Base-by-base conservation (phyloP, 2,329 filamentous ascomycete species). In the Penicillium oxalicum region DNA sequence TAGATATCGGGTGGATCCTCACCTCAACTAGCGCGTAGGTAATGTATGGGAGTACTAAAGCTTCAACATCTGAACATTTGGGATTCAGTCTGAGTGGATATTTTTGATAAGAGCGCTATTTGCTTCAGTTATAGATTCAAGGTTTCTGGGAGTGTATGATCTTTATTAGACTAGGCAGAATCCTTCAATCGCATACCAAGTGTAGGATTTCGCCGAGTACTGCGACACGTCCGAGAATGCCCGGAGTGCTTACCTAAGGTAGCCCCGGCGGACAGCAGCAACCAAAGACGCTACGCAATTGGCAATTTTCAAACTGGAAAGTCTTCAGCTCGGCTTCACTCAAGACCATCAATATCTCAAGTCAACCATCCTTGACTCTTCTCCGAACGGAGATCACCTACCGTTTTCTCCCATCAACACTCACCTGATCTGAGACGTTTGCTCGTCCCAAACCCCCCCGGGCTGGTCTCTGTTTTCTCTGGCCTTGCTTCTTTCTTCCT, bases 291-390 rank as follows among this genome's bases (percentile, higher is more conserved):
- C 60, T 44, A 34, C 58, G 53, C 44, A 55, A 67, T 65, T 64
- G 65, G 57, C 56, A 60, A 68, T 68, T 68, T 66, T 62, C 60
- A 56, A 43, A 43, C 55, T 39, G 42, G 53, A 61, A 59, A 59
- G 53, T 50, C 56, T 53, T 57, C 56, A 60, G 54, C 54, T 54
- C 52, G 49, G 55, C 52, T 59, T 49, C 53, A 43, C 45, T 46
- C 53, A 41, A 44, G 40, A 43, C n/a, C 32, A 29, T 43, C 32
- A 12, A 35, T 12, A 35, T 24, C n/a, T 26, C 40, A 32, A 32
- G 29, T 32, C 8, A 24, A 32, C 47, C 49, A 49, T 47, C 47
- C 41, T 49, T 50, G 47, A 55, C 49, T 54, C 52, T 32, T 5
- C 56, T 47, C 48, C 56, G 52, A 60, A 54, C 55, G 59, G 58